phyloP scores from a whole-genome alignment of 176 grass and related monocot species.

The Triticum aestivum region IWGSC_CS_RefSeq_v2.1 NC_057802.1:491020986-491021485 shows the following conservation, averaged over 20 bases:
- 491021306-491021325: constrained; percentile 74
- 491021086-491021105: constrained; percentile 70
- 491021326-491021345: constrained; percentile 93
- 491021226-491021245: constrained; percentile 69
- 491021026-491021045: constrained; percentile 57
- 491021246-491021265: constrained; percentile 67
- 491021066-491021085: constrained; percentile 95
- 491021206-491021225: constrained; percentile 83
- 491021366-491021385: constrained; percentile 80
- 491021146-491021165: constrained; percentile 66
- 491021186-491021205: constrained; percentile 96
- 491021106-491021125: constrained; percentile 87
- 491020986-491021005: constrained; percentile 85
- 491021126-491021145: constrained; percentile 73
- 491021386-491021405: constrained; percentile 87
- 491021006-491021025: constrained; percentile 94
- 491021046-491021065: constrained; percentile 88
- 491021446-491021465: constrained; percentile 83
- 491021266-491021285: constrained; percentile 65
- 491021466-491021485: constrained; percentile 70
- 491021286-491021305: constrained; percentile 84
- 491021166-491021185: constrained; percentile 81
- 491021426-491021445: constrained; percentile 83
- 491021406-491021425: constrained; percentile 78
- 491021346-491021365: constrained; percentile 81